These are phyloP conservation scores for Insectozyma bohioensis DNA, from an alignment of 1,139 yeast species.

Conservation along the genomic window DNA sequence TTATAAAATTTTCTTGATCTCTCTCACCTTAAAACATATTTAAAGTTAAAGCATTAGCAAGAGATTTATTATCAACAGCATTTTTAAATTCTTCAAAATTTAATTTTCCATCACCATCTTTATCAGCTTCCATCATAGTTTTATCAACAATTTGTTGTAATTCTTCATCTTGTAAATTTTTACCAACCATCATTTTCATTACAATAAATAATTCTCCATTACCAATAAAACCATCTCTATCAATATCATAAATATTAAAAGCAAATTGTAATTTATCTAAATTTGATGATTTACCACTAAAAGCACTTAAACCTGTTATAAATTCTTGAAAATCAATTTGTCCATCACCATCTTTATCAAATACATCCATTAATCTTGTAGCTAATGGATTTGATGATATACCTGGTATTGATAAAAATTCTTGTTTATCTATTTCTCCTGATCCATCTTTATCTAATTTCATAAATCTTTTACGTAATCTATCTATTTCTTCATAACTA, in stretches of 20 bases:
- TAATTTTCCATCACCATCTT: constrained; percentile 85
- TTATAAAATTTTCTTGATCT: too few species aligned
- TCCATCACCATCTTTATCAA: constrained; percentile 92
- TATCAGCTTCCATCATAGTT: constrained; percentile 92
- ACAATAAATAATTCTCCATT: constrained; percentile 94
- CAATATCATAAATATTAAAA: constrained; percentile 92
- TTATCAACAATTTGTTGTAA: constrained; percentile 94
- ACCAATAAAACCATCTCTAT: constrained; percentile 90
- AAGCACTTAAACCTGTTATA: constrained; percentile 84
- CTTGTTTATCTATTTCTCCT: constrained; percentile 88
- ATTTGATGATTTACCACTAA: constrained; percentile 83
- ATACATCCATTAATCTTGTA: constrained; percentile 84
- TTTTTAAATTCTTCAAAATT: constrained; percentile 83
- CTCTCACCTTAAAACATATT: constrained; percentile 41
- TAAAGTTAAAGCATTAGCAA: constrained; percentile 59
- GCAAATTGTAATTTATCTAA: constrained; percentile 87
- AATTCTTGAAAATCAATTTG: constrained; percentile 95
- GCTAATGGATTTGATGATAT: constrained; percentile 90
- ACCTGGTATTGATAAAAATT: constrained; percentile 91
- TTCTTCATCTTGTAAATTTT: constrained; percentile 80
- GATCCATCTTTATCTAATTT: constrained; percentile 90
- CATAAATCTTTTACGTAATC: constrained; percentile 90
- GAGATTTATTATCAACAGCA: constrained; percentile 67
- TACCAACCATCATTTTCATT: constrained; percentile 96
- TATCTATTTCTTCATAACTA: constrained; percentile 86